Evolutionary conservation across 179 eudicot genomes (phyloP).

Genomic region (Pouteria campechiana): DNA sequence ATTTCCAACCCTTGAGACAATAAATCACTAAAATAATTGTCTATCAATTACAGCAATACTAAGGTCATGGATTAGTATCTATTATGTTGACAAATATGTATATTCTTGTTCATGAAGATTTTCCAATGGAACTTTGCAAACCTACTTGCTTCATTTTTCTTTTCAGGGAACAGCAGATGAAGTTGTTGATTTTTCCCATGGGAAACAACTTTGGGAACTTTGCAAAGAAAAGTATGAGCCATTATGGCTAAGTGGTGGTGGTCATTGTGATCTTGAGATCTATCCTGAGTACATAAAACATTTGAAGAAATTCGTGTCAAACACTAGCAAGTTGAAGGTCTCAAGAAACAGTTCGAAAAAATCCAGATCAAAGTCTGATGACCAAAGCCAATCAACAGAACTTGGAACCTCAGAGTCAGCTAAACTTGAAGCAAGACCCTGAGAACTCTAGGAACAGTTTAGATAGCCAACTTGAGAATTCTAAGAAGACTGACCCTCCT

Average conservation of each 20-base stretch:
- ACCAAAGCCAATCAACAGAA: conserved; percentile 26
- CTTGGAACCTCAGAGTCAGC: conserved; percentile 23
- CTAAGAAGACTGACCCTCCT: conserved; percentile 67
- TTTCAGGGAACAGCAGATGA: conserved; percentile 92
- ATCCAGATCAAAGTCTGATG: conserved; percentile 28
- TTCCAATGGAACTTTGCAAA: not conserved
- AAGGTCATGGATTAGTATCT: too few species aligned
- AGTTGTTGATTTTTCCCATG: conserved; percentile 90
- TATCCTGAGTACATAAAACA: conserved; percentile 83
- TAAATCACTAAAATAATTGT: too few species aligned
- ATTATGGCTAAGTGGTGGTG: conserved; percentile 89
- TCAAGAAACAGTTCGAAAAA: conserved; percentile 27
- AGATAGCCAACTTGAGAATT: conserved; percentile 87
- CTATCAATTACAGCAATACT: too few species aligned
- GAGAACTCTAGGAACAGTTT: conserved; percentile 86
- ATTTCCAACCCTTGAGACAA: too few species aligned
- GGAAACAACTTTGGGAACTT: conserved; percentile 88
- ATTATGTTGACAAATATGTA: too few species aligned
- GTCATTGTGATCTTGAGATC: conserved; percentile 91
- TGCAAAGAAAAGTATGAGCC: conserved; percentile 83
- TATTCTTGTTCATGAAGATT: too few species aligned
- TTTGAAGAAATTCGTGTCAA: conserved; percentile 64
- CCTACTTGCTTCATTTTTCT: not conserved
- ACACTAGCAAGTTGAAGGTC: conserved; percentile 50
- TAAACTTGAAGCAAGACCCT: conserved; percentile 27